Evolutionary conservation across 228 moss, liverwort and hornwort species (phyloP).

Genomic region (Sphagnum magellanicum): DNA sequence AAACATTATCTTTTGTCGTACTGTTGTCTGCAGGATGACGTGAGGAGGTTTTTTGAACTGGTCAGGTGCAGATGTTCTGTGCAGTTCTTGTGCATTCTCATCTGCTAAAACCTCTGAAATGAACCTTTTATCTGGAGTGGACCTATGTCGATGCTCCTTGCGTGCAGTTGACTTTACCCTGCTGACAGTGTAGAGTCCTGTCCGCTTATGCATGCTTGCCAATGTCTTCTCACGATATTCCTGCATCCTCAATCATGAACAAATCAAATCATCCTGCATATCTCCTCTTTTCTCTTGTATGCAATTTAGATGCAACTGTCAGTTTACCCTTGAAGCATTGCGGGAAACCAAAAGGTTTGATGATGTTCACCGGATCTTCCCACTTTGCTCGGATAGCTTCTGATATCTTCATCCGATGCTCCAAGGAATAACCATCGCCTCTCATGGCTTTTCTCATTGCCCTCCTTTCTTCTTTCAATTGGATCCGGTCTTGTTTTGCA

Average conservation of each 20-base stretch:
- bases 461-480: conserved; percentile 7
- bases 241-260: conserved; percentile 24
- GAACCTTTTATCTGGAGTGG: conserved; percentile 47
- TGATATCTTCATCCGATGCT: conserved; percentile 78
- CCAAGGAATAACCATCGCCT: conserved; percentile 30
- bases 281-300: no score
- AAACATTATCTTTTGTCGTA: no score
- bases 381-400: conserved; percentile 88
- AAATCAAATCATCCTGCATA: no score
- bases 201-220: conserved; percentile 42
- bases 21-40: no score
- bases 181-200: neutral
- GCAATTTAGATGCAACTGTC: no score
- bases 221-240: conserved; percentile 63
- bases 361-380: conserved; percentile 64
- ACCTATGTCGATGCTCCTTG: conserved; percentile 13
- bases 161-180: neutral
- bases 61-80: no score
- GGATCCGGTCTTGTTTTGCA: conserved; percentile 9
- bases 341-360: no score
- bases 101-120: conserved; percentile 75
- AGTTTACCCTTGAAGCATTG: no score
- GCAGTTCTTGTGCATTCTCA: conserved; percentile 21
- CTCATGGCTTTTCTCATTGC: conserved; percentile 1
- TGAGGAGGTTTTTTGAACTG: no score